Evolutionary conservation across 164 flowering plant species (phyloP).

Genomic region (Annona cherimola): DNA sequence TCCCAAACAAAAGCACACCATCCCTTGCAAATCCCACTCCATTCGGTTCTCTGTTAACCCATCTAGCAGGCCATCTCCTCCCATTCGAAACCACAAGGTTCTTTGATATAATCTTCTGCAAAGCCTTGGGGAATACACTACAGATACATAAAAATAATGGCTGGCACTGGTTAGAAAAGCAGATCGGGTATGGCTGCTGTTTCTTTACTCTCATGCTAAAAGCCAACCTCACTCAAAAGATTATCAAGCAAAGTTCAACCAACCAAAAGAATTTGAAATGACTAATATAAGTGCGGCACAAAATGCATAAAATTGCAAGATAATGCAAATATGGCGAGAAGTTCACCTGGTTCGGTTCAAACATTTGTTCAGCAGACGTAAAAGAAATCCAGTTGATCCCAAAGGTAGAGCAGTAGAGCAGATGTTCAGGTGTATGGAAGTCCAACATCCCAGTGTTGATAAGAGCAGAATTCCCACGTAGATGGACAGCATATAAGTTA

Average conservation of each 20-base stretch:
- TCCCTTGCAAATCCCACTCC: constrained; percentile 1
- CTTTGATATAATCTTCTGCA: neutral
- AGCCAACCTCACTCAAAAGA: no score
- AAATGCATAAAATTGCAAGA: neutral
- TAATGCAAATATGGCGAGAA: no score
- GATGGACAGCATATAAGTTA: no score
- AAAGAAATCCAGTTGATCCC: no score
- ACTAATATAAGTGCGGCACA: neutral
- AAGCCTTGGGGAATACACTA: constrained; percentile 9
- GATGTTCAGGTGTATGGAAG: no score
- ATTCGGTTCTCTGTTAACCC: neutral
- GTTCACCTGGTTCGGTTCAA: no score
- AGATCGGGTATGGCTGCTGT: neutral
- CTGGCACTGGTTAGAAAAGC: neutral
- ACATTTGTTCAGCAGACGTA: no score
- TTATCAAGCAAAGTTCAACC: neutral
- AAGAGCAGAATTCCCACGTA: no score
- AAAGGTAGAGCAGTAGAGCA: no score
- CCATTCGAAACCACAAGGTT: constrained; percentile 10
- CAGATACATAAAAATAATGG: neutral
- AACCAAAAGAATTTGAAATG: no score
- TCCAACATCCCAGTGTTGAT: no score
- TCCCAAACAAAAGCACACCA: constrained; percentile 17
- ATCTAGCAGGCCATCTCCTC: constrained; percentile 11
- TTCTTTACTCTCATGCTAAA: no score